Percentiles rank a stretch among this genome's conserved stretches.
phyloP scores from a whole-genome alignment of 345 rosid species.

The Excoecaria agallocha region DNA sequence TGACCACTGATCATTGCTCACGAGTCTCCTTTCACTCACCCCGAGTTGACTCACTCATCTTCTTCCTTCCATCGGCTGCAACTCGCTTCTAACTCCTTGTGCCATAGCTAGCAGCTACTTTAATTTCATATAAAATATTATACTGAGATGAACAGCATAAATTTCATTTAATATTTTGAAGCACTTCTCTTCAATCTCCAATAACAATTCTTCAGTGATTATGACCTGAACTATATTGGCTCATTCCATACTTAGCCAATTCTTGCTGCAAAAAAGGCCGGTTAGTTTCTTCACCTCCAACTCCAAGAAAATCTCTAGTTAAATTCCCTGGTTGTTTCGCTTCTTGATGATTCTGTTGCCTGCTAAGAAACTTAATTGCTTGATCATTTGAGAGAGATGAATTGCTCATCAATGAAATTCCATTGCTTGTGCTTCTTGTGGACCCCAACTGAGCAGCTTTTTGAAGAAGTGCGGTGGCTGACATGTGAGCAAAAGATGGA shows the following conservation, averaged over 20 bases:
- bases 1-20: slow-evolving; percentile 4
- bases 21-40: background rate
- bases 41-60: slow-evolving; percentile 16
- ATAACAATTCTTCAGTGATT: no score
- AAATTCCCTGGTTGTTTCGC: slow-evolving; percentile 24
- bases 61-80: background rate
- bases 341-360: background rate
- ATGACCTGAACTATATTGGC: slow-evolving; percentile 22
- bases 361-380: slow-evolving; percentile 3
- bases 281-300: slow-evolving; percentile 36
- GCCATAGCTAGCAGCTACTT: no score
- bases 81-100: no score
- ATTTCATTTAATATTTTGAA: no score
- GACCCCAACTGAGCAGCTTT: slow-evolving; percentile 87
- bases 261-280: slow-evolving; percentile 41
- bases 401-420: slow-evolving; percentile 28
- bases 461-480: slow-evolving; percentile 83
- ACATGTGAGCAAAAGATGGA: slow-evolving; percentile 41
- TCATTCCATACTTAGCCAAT: slow-evolving; percentile 34
- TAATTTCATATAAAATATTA: no score
- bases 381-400: slow-evolving; percentile 8
- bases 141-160: no score
- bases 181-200: no score
- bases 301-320: slow-evolving; percentile 74
- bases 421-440: slow-evolving; percentile 44